phyloP scores from a whole-genome alignment of 306 rosid species.

The Phaseolus lunatus region DNA sequence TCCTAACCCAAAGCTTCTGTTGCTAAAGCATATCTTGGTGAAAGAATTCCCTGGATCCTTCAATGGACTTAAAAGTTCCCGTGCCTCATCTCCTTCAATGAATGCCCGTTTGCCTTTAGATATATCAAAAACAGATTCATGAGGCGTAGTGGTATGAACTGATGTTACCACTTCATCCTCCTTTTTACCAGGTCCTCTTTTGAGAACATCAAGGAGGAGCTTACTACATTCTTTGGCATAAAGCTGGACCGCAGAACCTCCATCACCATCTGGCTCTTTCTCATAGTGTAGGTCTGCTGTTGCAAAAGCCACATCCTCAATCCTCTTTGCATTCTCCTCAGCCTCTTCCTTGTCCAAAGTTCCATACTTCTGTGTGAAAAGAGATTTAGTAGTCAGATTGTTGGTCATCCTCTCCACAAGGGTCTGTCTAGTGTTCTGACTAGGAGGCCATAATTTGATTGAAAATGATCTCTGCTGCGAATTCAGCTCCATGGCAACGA shows the following conservation, averaged over 20 bases:
- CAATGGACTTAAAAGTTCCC: conserved; percentile 72
- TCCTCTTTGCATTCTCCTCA: conserved; percentile 75
- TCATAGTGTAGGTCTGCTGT: conserved; percentile 73
- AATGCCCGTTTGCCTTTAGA: conserved; percentile 78
- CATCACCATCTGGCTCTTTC: conserved; percentile 94
- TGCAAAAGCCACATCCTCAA: conserved; percentile 80
- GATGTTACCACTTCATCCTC: conserved; percentile 45
- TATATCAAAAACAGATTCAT: conserved; percentile 72
- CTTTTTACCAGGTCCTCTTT: conserved; percentile 61
- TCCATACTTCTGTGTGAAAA: conserved; percentile 89
- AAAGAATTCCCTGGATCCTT: conserved; percentile 73
- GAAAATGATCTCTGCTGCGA: conserved; percentile 72
- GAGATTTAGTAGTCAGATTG: conserved; percentile 75
- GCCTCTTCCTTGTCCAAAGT: conserved; percentile 77
- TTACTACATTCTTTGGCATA: conserved; percentile 95
- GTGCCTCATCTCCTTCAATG: conserved; percentile 85
- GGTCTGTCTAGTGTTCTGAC: conserved; percentile 84
- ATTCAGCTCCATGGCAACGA: conserved; percentile 65
- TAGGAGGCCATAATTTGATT: conserved; percentile 98
- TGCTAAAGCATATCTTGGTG: conserved; percentile 94
- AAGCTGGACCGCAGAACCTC: conserved; percentile 95
- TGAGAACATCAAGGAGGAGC: conserved; percentile 82
- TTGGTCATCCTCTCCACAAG: conserved; percentile 87
- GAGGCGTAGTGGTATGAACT: conserved; percentile 42
- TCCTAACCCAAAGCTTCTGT: conserved; percentile 77